Base-by-base conservation (phyloP, 768 basidiomycete species). In the Coprinopsis sp. region DNA sequence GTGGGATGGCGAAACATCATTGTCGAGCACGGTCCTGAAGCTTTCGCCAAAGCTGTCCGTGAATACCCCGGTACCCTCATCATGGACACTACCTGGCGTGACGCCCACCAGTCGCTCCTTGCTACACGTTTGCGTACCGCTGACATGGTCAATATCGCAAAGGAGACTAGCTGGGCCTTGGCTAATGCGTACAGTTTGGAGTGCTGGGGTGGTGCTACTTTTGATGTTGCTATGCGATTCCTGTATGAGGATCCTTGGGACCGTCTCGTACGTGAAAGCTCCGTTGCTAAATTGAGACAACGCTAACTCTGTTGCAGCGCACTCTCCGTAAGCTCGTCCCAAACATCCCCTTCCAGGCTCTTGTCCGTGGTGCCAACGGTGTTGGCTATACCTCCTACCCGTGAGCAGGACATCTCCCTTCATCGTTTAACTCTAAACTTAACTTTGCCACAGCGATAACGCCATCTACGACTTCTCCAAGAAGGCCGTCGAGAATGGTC, bases 161-260 rank as follows among this genome's bases (percentile, higher is more conserved):
- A 90, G 66, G 93, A 96, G 76, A 98, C 96, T 1, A 91, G 87
- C 60, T 87, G 89, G 64, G 95, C 95, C 1, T 76, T 99, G 33
- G 82, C 90, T 21, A 98, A 98, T 61, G 91, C 96, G 6, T 99
- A 91, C 72, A 88, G 89, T 63, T 69, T 99, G 52, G 96, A 99
- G 64, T 97, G 94, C 74, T 99, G 96, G 96, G 96, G 96, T 59
- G 93, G 94, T 51, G 94, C 95, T 29, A 98, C 96, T 2, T 99
- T 99, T 62, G 95, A 98, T 65, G 95, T 99, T 41, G 89, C 95
- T 19, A 96, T 97, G 93, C 86, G 95, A 37, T 98, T 99, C 85
- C 69, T 99, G 64, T 98, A 99, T 64, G 96, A 99, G 65, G 96
- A 99, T 67, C 96, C 96, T 56, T 99, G 96, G 96, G 96, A 98